phyloP scores from a whole-genome alignment of 139 green algal species.

The Volvox africanus region DNA sequence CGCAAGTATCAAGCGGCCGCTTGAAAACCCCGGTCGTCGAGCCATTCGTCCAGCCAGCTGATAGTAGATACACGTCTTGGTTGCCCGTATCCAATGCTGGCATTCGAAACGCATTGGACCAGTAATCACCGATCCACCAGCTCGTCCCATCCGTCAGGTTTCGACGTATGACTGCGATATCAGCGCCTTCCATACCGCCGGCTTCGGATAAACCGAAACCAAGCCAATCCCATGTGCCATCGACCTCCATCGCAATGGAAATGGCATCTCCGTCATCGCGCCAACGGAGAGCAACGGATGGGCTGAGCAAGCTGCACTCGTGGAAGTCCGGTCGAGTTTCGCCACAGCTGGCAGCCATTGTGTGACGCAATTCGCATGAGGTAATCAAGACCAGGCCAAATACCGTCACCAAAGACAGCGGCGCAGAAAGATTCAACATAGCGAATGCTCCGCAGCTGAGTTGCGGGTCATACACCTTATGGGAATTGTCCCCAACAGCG shows the following conservation, averaged over 20 bases:
- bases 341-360: neutral
- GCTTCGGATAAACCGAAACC: slow-evolving; percentile 3
- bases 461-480: too few relatives aligned
- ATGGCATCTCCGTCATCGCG: neutral
- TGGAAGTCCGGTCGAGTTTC: neutral
- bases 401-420: too few relatives aligned
- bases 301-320: neutral
- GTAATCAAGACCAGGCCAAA: too few relatives aligned
- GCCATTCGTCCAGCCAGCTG: neutral
- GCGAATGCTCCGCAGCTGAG: too few relatives aligned
- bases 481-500: too few relatives aligned
- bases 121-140: slow-evolving; percentile 17
- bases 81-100: neutral
- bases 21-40: neutral
- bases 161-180: neutral
- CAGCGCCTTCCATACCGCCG: slow-evolving; percentile 4
- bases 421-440: too few relatives aligned
- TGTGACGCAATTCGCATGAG: too few relatives aligned
- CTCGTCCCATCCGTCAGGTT: neutral
- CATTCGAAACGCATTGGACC: neutral
- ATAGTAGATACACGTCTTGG: neutral
- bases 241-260: slow-evolving; percentile 9
- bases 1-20: slow-evolving; percentile 16
- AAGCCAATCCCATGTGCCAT: neutral
- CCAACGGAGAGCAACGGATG: slow-evolving; percentile 6